phyloP scores from a whole-genome alignment of 2,329 filamentous ascomycete species.

The Penicillium janthinellum region DNA sequence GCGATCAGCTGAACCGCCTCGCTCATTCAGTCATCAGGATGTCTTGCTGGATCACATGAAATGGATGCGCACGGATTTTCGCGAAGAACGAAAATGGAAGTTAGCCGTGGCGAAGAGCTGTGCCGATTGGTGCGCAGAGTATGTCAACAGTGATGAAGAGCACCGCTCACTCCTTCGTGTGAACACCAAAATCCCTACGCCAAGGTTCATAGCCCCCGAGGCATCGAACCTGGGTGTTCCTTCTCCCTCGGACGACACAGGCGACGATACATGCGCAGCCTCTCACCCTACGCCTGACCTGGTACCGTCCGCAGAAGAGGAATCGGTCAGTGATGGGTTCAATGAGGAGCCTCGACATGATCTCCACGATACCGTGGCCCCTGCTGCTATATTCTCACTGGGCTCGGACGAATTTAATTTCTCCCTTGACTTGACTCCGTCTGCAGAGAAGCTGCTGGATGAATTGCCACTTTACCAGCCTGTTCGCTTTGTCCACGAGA shows the following conservation, averaged over 20 bases:
- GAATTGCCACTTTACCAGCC: conserved; percentile 80
- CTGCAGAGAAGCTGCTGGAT: conserved; percentile 73
- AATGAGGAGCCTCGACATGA: conserved; percentile 49
- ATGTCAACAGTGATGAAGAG: conserved; percentile 66
- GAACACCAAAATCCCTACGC: conserved; percentile 41
- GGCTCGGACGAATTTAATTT: conserved; percentile 81
- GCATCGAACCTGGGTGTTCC: conserved; percentile 30
- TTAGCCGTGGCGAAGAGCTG: conserved; percentile 75
- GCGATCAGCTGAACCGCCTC: conserved; percentile 76
- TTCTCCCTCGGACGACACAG: conserved; percentile 38
- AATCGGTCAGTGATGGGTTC: conserved; percentile 54
- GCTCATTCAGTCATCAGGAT: conserved; percentile 80
- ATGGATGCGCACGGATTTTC: conserved; percentile 97
- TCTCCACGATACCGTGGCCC: conserved; percentile 53
- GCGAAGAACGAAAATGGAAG: conserved; percentile 94
- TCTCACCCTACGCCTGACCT: conserved; percentile 67
- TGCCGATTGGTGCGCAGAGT: conserved; percentile 81
- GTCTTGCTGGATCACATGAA: conserved; percentile 87
- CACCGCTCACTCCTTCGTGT: conserved; percentile 71
- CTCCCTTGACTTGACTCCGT: conserved; percentile 70
- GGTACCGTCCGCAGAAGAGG: conserved; percentile 64
- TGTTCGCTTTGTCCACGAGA: conserved; percentile 56
- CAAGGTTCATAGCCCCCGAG: conserved; percentile 29
- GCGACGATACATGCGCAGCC: conserved; percentile 33
- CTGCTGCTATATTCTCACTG: conserved; percentile 81